Evolutionary conservation across 2,329 filamentous ascomycete species (phyloP), one percentile per base, ranked within the genome.

Genomic region (Xylaria sp.): DNA sequence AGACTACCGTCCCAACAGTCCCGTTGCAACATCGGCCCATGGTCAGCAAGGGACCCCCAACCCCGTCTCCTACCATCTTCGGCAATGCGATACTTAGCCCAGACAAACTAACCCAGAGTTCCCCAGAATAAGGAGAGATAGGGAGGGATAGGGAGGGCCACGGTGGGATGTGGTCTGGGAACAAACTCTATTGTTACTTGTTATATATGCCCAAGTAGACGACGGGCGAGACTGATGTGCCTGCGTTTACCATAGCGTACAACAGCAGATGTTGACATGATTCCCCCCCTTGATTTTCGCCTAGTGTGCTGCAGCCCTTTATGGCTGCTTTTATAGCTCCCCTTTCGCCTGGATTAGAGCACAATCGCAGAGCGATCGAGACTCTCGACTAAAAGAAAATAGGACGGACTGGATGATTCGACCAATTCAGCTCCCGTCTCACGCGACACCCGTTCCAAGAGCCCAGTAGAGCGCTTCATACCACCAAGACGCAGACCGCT

Each of bases 401-500:
- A 38, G 40, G 38, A 31, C 53, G 52, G 42, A 8, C 33, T 49
- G 53, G 25, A 31, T 31, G 28, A 31, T 37, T 63, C 46, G 57
- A 54, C 38, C 35, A 53, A 53, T 25, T 19, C 52, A 63, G 60
- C 52, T 40, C 31, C 37, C 46, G 37, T 31, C 57, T 61, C 55
- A 66, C 66, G 52, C 60, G 63, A 70, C 63, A 57, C 62, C 56
- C n/a, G n/a, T 37, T 47, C 60, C 60, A 60, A 57, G 50, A 57
- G 33, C 11, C 45, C 56, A 49, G 60, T 47, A 37, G 55, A 25
- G 40, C 25, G 25, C 37, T 28, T 52, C 53, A 59, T 51, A 51
- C 47, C 35, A 47, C 17, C 65, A 59, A 64, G 67, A 67, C 66
- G 60, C 64, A 62, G 60, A 55, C 67, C 61, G 69, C 67, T 68